These are phyloP conservation scores for Phaffia rhodozyma DNA, from an alignment of 1,284 basidiomycete genomes.

Conservation along the genomic window DNA sequence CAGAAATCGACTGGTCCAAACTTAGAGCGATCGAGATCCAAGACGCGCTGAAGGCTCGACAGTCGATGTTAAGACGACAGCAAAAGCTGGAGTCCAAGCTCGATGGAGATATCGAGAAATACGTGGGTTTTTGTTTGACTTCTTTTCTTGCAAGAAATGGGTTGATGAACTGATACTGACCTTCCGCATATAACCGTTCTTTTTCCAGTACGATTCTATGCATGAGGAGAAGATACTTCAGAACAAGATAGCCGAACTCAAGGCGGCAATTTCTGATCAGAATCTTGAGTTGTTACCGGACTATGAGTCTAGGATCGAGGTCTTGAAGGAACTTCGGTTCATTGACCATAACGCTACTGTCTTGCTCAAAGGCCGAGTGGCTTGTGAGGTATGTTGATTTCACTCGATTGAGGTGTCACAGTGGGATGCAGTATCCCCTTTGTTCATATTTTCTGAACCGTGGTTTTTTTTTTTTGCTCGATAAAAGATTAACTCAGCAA, in stretches of 20 bases:
- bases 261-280: conserved; percentile 78
- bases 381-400: conserved; percentile 65
- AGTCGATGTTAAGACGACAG: conserved; percentile 42
- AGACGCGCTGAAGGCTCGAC: conserved; percentile 57
- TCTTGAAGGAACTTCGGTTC: conserved; percentile 82
- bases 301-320: conserved; percentile 85
- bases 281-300: conserved; percentile 95
- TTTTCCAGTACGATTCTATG: conserved; percentile 53
- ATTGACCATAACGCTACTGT: conserved; percentile 91
- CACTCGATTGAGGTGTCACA: background rate
- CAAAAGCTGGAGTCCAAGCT: conserved; percentile 42
- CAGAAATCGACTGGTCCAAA: conserved; percentile 74
- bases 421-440: background rate
- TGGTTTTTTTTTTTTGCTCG: background rate
- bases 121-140: conserved; percentile 42
- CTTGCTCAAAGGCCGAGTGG: conserved; percentile 88
- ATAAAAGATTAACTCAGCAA: conserved; percentile 83
- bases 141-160: background rate
- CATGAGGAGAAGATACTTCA: conserved; percentile 65
- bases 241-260: conserved; percentile 59
- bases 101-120: conserved; percentile 54
- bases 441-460: background rate
- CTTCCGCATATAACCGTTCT: background rate
- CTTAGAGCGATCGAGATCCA: conserved; percentile 84
- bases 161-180: background rate